A percentile compares a stretch with the other conserved stretches of the same genome.
Evolutionary conservation across 805 yeast genomes (phyloP).

Genomic region (Lipomyces yamadae): DNA sequence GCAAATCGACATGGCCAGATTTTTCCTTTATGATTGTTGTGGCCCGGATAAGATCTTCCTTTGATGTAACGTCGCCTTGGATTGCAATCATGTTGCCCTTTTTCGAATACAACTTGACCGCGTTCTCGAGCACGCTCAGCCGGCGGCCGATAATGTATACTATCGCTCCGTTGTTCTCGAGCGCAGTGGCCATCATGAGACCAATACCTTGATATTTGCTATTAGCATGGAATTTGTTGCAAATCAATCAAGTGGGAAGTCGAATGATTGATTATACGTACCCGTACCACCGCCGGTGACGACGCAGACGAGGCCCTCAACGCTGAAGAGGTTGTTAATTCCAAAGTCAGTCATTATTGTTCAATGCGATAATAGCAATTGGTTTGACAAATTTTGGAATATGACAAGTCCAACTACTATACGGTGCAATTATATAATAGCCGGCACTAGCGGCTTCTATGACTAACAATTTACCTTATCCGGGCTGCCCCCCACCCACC

Average conservation of each 20-base stretch:
- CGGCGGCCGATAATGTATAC: slow-evolving; percentile 40
- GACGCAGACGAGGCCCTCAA: slow-evolving; percentile 71
- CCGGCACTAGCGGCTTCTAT: too few relatives aligned
- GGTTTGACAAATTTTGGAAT: background rate
- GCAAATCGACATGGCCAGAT: slow-evolving; percentile 32
- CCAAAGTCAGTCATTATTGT: slow-evolving; percentile 28
- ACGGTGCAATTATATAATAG: too few relatives aligned
- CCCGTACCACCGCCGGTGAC: slow-evolving; percentile 79
- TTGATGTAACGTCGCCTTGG: slow-evolving; percentile 35
- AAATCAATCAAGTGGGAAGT: too few relatives aligned
- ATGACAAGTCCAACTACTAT: background rate
- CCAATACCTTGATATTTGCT: slow-evolving; percentile 28
- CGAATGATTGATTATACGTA: slow-evolving; percentile 6
- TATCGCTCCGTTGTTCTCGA: slow-evolving; percentile 39
- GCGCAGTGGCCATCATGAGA: slow-evolving; percentile 36
- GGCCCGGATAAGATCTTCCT: slow-evolving; percentile 25
- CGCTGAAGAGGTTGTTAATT: slow-evolving; percentile 56
- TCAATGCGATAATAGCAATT: slow-evolving; percentile 1
- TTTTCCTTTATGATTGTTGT: slow-evolving; percentile 32
- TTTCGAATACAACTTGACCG: slow-evolving; percentile 33
- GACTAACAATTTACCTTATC: too few relatives aligned
- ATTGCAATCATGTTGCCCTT: slow-evolving; percentile 33
- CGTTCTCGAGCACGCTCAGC: slow-evolving; percentile 30
- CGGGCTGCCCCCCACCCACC: too few relatives aligned
- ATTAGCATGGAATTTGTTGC: too few relatives aligned